A percentile compares a stretch with the other conserved stretches of the same genome.
Conservation (phyloP, 768 basidiomycete genomes). For the Antrodiella citrinella region DNA sequence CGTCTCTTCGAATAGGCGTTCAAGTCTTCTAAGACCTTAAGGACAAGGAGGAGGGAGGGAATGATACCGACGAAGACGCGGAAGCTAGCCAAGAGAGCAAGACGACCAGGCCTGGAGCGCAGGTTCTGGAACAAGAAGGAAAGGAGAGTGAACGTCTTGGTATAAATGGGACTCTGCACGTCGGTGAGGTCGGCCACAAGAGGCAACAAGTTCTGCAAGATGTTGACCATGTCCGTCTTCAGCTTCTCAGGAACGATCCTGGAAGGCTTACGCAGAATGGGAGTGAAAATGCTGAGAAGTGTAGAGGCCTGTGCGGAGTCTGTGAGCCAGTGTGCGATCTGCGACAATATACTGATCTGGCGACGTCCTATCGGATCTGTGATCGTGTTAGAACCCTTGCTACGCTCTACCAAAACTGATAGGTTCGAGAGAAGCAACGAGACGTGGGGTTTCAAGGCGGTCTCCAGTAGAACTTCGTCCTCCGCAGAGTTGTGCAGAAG, state of each 20-base stretch:
- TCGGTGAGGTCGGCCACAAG: constrained; percentile 58
- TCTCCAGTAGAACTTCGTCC: constrained; percentile 40
- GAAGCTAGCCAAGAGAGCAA: constrained; percentile 62
- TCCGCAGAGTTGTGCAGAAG: constrained; percentile 49
- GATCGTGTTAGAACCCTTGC: constrained; percentile 39
- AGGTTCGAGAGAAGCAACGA: constrained; percentile 65
- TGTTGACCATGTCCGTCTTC: constrained; percentile 75
- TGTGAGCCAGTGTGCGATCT: constrained; percentile 65
- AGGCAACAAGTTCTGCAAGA: constrained; percentile 55
- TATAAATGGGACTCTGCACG: constrained; percentile 33
- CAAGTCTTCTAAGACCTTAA: constrained; percentile 53
- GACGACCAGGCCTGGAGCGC: constrained; percentile 62
- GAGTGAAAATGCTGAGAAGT: constrained; percentile 65
- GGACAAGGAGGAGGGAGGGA: constrained; percentile 36
- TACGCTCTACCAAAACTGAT: constrained; percentile 56
- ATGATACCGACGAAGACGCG: constrained; percentile 40
- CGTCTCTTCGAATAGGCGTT: constrained; percentile 83
- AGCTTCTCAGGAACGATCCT: constrained; percentile 78
- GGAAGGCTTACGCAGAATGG: constrained; percentile 69
- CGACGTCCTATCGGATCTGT: constrained; percentile 68
- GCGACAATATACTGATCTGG: constrained; percentile 75
- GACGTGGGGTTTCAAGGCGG: constrained; percentile 62
- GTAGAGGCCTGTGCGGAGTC: constrained; percentile 65
- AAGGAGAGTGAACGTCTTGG: constrained; percentile 55
- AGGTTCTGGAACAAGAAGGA: constrained; percentile 73